phyloP scores from a whole-genome alignment of 768 basidiomycete genomes.

The Boletus subcaerulescens region DNA sequence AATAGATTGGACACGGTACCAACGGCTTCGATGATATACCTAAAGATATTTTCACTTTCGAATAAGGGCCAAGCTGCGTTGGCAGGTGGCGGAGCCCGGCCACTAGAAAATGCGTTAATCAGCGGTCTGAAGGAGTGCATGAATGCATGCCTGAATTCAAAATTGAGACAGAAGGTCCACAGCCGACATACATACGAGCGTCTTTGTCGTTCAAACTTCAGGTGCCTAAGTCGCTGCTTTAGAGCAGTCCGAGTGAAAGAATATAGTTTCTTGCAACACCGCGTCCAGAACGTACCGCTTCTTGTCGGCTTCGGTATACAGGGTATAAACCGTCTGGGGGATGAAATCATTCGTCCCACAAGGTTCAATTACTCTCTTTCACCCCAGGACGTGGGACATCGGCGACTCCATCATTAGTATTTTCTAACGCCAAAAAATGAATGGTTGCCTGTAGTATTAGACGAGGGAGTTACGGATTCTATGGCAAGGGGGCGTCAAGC shows the following conservation, averaged over 20 bases:
- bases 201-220: slow-evolving; percentile 59
- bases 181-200: slow-evolving; percentile 62
- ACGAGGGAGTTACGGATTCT: slow-evolving; percentile 13
- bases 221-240: slow-evolving; percentile 52
- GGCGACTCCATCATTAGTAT: slow-evolving; percentile 14
- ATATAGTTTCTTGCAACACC: slow-evolving; percentile 58
- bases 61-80: no score
- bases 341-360: slow-evolving; percentile 47
- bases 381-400: slow-evolving; percentile 26
- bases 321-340: slow-evolving; percentile 70
- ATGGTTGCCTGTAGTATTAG: background rate
- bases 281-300: slow-evolving; percentile 76
- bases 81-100: slow-evolving; percentile 57
- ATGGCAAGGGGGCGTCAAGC: background rate
- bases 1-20: no score
- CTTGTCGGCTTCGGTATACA: slow-evolving; percentile 73
- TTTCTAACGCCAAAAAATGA: slow-evolving; percentile 17
- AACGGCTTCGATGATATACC: no score
- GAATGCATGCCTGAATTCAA: slow-evolving; percentile 58
- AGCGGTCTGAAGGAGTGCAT: background rate
- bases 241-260: slow-evolving; percentile 58
- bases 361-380: slow-evolving; percentile 19
- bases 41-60: no score
- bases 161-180: slow-evolving; percentile 82
- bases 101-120: slow-evolving; percentile 45